Evolutionary conservation across 331 rosid genomes (phyloP).

Genomic region (Stylosanthes scabra): DNA sequence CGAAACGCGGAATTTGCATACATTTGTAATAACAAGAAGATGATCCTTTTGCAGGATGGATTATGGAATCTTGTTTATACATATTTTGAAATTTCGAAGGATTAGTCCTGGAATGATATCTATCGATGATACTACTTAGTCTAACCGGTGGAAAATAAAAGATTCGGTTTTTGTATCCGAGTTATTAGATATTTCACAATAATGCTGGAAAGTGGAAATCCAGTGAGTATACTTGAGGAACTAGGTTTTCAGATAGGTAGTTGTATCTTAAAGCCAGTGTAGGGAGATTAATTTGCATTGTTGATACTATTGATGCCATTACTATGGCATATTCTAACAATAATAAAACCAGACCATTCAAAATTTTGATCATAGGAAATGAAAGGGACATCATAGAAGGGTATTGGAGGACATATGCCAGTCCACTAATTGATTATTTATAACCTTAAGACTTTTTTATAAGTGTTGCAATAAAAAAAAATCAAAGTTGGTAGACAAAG

Average conservation of each 20-base stretch:
- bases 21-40: background rate
- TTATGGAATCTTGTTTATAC: background rate
- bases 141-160: background rate
- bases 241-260: background rate
- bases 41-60: background rate
- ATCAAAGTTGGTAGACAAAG: too few species aligned
- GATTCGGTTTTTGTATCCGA: background rate
- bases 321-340: constrained; percentile 9
- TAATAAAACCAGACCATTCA: background rate
- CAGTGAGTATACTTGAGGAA: background rate
- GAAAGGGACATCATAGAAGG: background rate
- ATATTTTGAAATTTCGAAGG: background rate
- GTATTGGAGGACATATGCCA: too few species aligned
- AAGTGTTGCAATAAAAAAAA: too few species aligned
- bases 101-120: background rate
- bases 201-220: background rate
- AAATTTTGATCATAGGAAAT: background rate
- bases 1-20: background rate
- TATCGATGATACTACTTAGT: background rate
- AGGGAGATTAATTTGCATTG: constrained; percentile 6
- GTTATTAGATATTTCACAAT: background rate
- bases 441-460: background rate
- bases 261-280: background rate
- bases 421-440: background rate
- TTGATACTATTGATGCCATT: background rate